Evolutionary conservation across 1,284 basidiomycete genomes (phyloP).

Genomic region (Cryptococcus jaspeensis): DNA sequence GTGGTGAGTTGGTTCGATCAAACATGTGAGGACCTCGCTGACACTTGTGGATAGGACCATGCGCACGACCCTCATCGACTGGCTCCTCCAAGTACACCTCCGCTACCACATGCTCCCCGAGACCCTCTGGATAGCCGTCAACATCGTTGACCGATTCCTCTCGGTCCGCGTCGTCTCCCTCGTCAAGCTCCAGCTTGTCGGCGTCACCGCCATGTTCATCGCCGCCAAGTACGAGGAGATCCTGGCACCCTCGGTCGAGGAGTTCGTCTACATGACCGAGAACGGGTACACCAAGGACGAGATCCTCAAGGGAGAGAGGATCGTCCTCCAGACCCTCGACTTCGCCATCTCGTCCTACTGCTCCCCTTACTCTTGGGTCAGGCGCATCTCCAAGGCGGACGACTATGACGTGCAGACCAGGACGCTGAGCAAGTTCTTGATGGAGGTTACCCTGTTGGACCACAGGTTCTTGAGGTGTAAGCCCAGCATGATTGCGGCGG

Average conservation of each 20-base stretch:
- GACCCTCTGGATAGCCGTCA: constrained; percentile 67
- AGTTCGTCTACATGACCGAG: constrained; percentile 97
- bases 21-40: neutral
- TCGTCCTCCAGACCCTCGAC: constrained; percentile 85
- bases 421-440: constrained; percentile 95
- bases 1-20: constrained; percentile 58
- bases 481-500: constrained; percentile 91
- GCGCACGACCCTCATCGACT: constrained; percentile 59
- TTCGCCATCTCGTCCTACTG: constrained; percentile 97
- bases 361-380: constrained; percentile 99
- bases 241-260: constrained; percentile 82
- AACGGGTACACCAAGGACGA: constrained; percentile 90
- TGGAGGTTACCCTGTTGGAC: constrained; percentile 93
- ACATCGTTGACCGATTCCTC: constrained; percentile 65
- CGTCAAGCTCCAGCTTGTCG: constrained; percentile 64
- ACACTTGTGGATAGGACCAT: constrained; percentile 51
- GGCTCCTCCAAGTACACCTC: constrained; percentile 63
- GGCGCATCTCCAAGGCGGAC: constrained; percentile 97
- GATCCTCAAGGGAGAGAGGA: constrained; percentile 96
- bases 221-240: constrained; percentile 65
- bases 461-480: constrained; percentile 90
- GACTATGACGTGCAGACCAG: constrained; percentile 98
- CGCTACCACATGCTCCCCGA: constrained; percentile 67
- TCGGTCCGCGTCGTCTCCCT: constrained; percentile 62
- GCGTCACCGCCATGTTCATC: constrained; percentile 65